Conservation (phyloP, 2,329 filamentous ascomycete species). For the Alternaria consortialis region DNA sequence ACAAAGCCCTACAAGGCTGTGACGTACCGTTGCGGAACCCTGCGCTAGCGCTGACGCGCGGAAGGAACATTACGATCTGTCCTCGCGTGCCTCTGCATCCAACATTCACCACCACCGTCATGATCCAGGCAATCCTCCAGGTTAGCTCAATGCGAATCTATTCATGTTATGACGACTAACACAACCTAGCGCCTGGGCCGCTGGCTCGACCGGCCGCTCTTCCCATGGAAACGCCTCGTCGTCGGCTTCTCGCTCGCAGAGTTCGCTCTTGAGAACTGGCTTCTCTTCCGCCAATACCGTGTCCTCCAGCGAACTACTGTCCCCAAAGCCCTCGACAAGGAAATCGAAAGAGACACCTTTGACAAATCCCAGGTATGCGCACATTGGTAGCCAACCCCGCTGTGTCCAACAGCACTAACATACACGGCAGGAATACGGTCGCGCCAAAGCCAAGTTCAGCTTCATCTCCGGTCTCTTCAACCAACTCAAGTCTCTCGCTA, state of each 20-base stretch:
- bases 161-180: slow-evolving; percentile 21
- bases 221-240: slow-evolving; percentile 97
- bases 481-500: slow-evolving; percentile 86
- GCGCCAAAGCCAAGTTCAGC: slow-evolving; percentile 91
- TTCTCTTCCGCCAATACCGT: slow-evolving; percentile 88
- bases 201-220: slow-evolving; percentile 87
- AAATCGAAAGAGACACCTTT: slow-evolving; percentile 88
- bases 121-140: slow-evolving; percentile 52
- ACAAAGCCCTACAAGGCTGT: neutral
- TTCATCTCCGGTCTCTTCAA: slow-evolving; percentile 83
- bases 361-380: slow-evolving; percentile 79
- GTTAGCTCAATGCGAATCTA: slow-evolving; percentile 15
- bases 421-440: slow-evolving; percentile 75
- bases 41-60: slow-evolving; percentile 20
- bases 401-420: slow-evolving; percentile 26
- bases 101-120: slow-evolving; percentile 27
- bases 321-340: slow-evolving; percentile 85
- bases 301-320: slow-evolving; percentile 81
- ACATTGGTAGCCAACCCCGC: slow-evolving; percentile 1
- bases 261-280: slow-evolving; percentile 87
- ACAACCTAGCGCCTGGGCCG: slow-evolving; percentile 71
- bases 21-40: slow-evolving; percentile 6
- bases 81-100: slow-evolving; percentile 30
- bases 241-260: slow-evolving; percentile 93
- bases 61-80: slow-evolving; percentile 26